phyloP scores from a whole-genome alignment of 2,329 filamentous ascomycete species.

The Aureobasidium sp. region DNA sequence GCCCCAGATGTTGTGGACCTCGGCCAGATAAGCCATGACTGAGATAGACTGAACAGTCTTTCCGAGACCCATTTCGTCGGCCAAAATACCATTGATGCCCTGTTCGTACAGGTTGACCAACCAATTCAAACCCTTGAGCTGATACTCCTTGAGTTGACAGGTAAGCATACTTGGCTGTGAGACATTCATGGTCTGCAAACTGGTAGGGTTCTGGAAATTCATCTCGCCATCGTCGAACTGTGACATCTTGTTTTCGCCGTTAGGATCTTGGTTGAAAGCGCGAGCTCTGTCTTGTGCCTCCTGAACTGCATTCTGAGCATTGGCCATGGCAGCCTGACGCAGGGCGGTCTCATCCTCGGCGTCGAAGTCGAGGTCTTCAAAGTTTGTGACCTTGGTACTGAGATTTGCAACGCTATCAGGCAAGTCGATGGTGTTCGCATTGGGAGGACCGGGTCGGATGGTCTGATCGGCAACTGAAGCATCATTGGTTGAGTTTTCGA shows the following conservation, averaged over 20 bases:
- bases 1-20: constrained; percentile 97
- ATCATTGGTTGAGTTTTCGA: constrained; percentile 83
- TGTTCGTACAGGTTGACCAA: constrained; percentile 98
- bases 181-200: constrained; percentile 87
- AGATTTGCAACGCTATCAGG: constrained; percentile 43
- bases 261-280: constrained; percentile 67
- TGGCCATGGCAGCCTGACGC: constrained; percentile 80
- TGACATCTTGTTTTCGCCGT: constrained; percentile 52
- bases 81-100: constrained; percentile 97
- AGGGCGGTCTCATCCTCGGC: constrained; percentile 82
- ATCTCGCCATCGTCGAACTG: constrained; percentile 92
- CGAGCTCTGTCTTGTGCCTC: constrained; percentile 89
- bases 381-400: constrained; percentile 75
- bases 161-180: constrained; percentile 90
- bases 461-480: constrained; percentile 52
- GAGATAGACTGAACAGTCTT: constrained; percentile 99
- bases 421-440: constrained; percentile 41
- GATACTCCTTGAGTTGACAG: constrained; percentile 94
- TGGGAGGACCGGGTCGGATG: constrained; percentile 32
- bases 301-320: constrained; percentile 91
- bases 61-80: constrained; percentile 98
- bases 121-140: constrained; percentile 98
- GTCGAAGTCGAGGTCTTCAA: constrained; percentile 92
- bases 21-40: constrained; percentile 96
- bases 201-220: constrained; percentile 99